These are phyloP conservation scores for Bjerkandera adusta DNA, from an alignment of 1,284 basidiomycete genomes.

Conservation along the genomic window DNA sequence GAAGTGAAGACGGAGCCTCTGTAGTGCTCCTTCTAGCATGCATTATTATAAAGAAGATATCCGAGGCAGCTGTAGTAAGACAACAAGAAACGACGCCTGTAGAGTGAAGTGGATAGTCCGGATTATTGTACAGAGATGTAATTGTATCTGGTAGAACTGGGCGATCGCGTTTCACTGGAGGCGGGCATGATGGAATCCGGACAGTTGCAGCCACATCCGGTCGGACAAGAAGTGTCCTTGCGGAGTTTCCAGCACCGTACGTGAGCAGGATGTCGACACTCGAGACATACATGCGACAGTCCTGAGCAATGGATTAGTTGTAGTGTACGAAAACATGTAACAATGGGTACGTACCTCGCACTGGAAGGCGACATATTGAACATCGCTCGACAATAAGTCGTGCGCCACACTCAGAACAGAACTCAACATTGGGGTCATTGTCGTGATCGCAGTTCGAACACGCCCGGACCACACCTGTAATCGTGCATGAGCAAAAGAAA, in stretches of 20 bases:
- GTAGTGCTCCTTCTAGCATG: too few relatives aligned
- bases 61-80: too few relatives aligned
- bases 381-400: constrained; percentile 51
- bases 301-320: constrained; percentile 16
- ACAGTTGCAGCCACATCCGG: constrained; percentile 30
- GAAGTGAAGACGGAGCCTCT: too few relatives aligned
- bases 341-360: constrained; percentile 56
- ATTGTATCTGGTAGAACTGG: constrained; percentile 5
- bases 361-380: constrained; percentile 74
- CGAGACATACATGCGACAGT: constrained; percentile 25
- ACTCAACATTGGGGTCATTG: constrained; percentile 13
- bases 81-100: too few relatives aligned
- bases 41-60: too few relatives aligned
- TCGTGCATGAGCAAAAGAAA: background rate
- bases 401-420: constrained; percentile 50
- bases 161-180: background rate
- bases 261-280: constrained; percentile 28
- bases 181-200: background rate
- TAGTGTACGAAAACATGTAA: background rate
- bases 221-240: constrained; percentile 23
- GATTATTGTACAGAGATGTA: constrained; percentile 1
- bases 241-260: constrained; percentile 25
- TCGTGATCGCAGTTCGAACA: constrained; percentile 29
- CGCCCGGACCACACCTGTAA: constrained; percentile 28
- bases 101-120: too few relatives aligned